These are phyloP conservation scores for Chlorella sp. DNA, from an alignment of 139 green algal species.

Conservation along the genomic window DNA sequence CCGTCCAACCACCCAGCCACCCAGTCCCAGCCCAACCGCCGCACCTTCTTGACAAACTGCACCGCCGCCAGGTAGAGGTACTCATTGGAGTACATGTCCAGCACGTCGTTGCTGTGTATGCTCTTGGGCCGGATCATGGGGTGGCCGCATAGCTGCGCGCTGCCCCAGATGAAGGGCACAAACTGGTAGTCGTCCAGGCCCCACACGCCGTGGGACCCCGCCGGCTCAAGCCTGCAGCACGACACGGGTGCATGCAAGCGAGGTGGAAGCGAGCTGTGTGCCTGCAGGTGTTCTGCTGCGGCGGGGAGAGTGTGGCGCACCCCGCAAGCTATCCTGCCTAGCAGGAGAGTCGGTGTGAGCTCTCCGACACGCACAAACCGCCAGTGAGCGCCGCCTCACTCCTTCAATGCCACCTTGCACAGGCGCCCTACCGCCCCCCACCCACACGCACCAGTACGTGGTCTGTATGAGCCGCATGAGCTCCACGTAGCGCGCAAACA, in stretches of 20 bases:
- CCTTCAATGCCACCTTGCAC: too few species aligned
- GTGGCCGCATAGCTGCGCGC: conserved; percentile 63
- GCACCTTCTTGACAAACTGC: conserved; percentile 72
- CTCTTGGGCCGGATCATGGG: conserved; percentile 65
- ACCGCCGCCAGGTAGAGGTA: conserved; percentile 88
- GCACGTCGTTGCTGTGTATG: conserved; percentile 73
- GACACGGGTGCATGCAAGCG: too few species aligned
- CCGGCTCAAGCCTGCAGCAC: conserved; percentile 94
- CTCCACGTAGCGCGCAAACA: conserved; percentile 71
- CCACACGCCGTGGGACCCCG: conserved; percentile 94
- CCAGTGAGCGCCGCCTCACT: too few species aligned
- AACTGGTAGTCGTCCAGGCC: conserved; percentile 99
- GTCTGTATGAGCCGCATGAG: conserved; percentile 91
- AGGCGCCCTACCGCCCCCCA: too few species aligned
- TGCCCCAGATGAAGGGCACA: conserved; percentile 92
- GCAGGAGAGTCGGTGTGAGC: too few species aligned
- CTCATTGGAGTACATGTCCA: conserved; percentile 59
- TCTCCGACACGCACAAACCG: too few species aligned
- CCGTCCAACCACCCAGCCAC: too few species aligned
- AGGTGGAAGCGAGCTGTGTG: too few species aligned
- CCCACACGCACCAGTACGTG: conserved; percentile 79
- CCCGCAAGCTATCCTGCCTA: too few species aligned
- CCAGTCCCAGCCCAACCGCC: neutral
- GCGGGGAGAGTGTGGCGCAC: too few species aligned
- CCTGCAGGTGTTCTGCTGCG: too few species aligned